These are phyloP conservation scores for Hemileccinum rubropunctum DNA, from an alignment of 768 basidiomycete species.

Conservation along the genomic window DNA sequence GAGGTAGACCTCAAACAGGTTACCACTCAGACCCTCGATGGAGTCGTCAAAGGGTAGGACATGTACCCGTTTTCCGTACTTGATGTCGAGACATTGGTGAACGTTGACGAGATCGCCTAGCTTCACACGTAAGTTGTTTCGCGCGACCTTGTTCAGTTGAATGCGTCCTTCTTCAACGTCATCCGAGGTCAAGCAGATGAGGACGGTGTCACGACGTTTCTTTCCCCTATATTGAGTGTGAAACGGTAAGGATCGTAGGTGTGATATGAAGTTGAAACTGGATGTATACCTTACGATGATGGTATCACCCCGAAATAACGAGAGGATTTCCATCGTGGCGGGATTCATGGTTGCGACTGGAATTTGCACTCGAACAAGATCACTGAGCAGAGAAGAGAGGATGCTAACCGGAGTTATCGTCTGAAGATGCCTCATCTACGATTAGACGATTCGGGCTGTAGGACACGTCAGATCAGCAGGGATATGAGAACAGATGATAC, in stretches of 20 bases:
- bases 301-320: conserved; percentile 95
- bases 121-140: conserved; percentile 97
- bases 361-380: conserved; percentile 12
- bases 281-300: conserved; percentile 81
- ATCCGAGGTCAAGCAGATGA: conserved; percentile 93
- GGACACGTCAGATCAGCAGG: conserved; percentile 15
- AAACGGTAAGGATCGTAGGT: conserved; percentile 1
- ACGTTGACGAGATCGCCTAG: conserved; percentile 95
- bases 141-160: conserved; percentile 99
- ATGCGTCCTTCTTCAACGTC: conserved; percentile 98
- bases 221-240: conserved; percentile 64
- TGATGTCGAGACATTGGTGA: conserved; percentile 95
- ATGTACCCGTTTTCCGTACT: conserved; percentile 98
- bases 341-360: conserved; percentile 93
- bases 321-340: conserved; percentile 91
- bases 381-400: not conserved
- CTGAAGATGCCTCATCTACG: conserved; percentile 89
- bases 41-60: conserved; percentile 98
- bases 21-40: conserved; percentile 94
- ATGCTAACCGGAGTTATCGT: conserved; percentile 89
- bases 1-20: conserved; percentile 98
- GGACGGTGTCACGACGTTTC: conserved; percentile 95
- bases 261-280: not conserved
- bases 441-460: conserved; percentile 93
- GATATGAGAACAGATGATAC: conserved; percentile 5